Evolutionary conservation across 495 filamentous ascomycete species (phyloP).

Genomic region (Viridothelium virens): DNA sequence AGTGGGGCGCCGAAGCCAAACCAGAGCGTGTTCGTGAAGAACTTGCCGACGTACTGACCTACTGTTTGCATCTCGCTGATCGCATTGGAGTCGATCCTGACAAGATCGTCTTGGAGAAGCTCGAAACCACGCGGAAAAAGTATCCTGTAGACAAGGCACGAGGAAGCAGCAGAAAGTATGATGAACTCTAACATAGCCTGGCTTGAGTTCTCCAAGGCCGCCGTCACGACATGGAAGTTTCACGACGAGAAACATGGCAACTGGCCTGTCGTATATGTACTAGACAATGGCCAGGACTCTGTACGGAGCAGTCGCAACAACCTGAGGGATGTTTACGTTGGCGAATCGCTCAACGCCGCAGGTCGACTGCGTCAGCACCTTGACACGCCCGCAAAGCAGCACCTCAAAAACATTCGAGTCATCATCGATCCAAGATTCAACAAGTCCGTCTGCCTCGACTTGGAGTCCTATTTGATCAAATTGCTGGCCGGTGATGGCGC

Average conservation of each 20-base stretch:
- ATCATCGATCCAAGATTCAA: constrained; percentile 21
- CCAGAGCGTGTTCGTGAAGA: constrained; percentile 21
- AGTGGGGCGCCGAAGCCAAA: constrained; percentile 20
- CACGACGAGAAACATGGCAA: constrained; percentile 19
- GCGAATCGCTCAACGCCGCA: constrained; percentile 20
- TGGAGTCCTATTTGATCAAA: constrained; percentile 24
- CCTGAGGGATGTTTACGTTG: constrained; percentile 19
- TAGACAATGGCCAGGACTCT: constrained; percentile 14
- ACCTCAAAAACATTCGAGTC: constrained; percentile 20
- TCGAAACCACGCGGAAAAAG: constrained; percentile 22
- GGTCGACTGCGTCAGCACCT: constrained; percentile 20
- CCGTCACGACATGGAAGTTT: constrained; percentile 16
- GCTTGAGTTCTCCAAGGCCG: constrained; percentile 19
- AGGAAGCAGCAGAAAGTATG: constrained; percentile 20
- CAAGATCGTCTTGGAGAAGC: constrained; percentile 20
- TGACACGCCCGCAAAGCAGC: constrained; percentile 18
- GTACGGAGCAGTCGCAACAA: constrained; percentile 6
- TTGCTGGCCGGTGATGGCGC: constrained; percentile 21
- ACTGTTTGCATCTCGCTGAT: constrained; percentile 19
- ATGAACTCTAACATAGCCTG: constrained; percentile 18
- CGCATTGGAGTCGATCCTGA: constrained; percentile 20
- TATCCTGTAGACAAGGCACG: constrained; percentile 21
- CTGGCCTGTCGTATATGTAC: constrained; percentile 19
- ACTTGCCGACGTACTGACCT: constrained; percentile 23
- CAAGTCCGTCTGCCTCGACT: constrained; percentile 21